These are phyloP conservation scores for Falciphora oryzae DNA, from an alignment of 2,329 filamentous ascomycete genomes.

Conservation along the genomic window DNA sequence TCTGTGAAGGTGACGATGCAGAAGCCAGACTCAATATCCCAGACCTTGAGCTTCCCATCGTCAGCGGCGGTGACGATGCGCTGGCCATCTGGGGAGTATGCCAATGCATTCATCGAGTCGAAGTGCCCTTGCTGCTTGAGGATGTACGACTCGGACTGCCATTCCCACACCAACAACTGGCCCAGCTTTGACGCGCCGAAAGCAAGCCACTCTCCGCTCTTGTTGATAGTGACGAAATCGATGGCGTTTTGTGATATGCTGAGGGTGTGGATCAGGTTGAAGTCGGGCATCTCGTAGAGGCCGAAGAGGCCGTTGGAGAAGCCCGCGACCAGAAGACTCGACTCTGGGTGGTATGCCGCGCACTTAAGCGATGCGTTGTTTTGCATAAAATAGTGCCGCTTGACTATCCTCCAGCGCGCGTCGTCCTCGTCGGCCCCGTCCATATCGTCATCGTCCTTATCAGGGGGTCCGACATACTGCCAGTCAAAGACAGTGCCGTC, in stretches of 20 bases:
- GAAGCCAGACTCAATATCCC: slow-evolving; percentile 95
- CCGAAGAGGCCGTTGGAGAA: slow-evolving; percentile 94
- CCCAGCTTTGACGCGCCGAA: slow-evolving; percentile 94
- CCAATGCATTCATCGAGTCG: slow-evolving; percentile 88
- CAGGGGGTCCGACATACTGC: slow-evolving; percentile 67
- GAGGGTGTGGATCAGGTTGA: slow-evolving; percentile 85
- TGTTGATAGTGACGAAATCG: slow-evolving; percentile 90
- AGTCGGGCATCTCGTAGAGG: slow-evolving; percentile 91
- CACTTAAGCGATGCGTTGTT: slow-evolving; percentile 81
- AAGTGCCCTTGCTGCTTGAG: slow-evolving; percentile 97
- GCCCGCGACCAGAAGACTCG: slow-evolving; percentile 90
- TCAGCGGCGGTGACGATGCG: slow-evolving; percentile 90
- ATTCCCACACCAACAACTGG: slow-evolving; percentile 97
- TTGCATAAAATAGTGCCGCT: slow-evolving; percentile 91
- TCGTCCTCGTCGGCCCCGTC: slow-evolving; percentile 56
- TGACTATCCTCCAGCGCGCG: slow-evolving; percentile 84
- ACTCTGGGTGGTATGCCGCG: slow-evolving; percentile 79
- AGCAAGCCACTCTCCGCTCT: slow-evolving; percentile 91
- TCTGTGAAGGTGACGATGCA: slow-evolving; percentile 98
- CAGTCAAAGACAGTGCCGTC: slow-evolving; percentile 96
- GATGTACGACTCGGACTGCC: slow-evolving; percentile 98
- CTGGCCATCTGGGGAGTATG: slow-evolving; percentile 90
- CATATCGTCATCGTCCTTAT: slow-evolving; percentile 51
- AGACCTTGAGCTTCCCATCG: slow-evolving; percentile 97
- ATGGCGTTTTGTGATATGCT: slow-evolving; percentile 97